Evolutionary conservation across 2,329 filamentous ascomycete genomes (phyloP), one percentile per base, ranked within the genome.

Genomic region (Colletotrichum musae): DNA sequence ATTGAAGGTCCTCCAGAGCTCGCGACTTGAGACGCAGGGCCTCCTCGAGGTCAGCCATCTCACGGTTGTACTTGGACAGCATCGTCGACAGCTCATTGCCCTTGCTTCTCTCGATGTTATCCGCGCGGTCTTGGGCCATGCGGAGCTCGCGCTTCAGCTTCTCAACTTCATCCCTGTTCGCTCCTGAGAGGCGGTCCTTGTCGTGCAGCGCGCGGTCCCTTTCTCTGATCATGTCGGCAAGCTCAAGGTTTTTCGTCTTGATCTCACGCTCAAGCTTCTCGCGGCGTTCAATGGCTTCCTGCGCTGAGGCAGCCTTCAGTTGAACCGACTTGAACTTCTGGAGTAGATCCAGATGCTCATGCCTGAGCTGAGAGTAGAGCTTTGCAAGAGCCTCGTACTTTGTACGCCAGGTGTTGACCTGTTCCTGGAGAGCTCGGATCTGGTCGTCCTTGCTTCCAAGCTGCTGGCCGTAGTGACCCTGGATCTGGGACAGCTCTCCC

Each of bases 161-260:
- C 83, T 99, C 96, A 12, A 97, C 76, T 79, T 99, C 96, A 67
- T 99, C 96, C 77, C 94, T 95, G 81, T 95, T 95, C 62, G 91
- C 93, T 58, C 96, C 96, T 59, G 86, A 89, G n/a, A 92, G 84
- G 64, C 96, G 90, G 78, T 99, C 96, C 79, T 95, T 94, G 72
- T 99, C 96, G 77, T 98, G 94, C 60, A 98, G 83, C 36, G 96
- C 96, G 72, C 96, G 91, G 77, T 99, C 96, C 74, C 96, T 89
- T 83, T 99, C 96, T 51, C 96, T 90, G 73, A 99, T 99, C 96
- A 99, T 98, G 79, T 98, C 94, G 39, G 96, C 96, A 71, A 99
- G 84, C 80, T 99, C 96, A n/a, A 99, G 85, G 78, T 99, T 99
- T 89, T 99, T 99, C 36, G 95, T 98, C 88, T 99, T 99, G 79